Evolutionary conservation across 176 grass and related monocot genomes (phyloP).

Genomic region (Musa itinerans): DNA sequence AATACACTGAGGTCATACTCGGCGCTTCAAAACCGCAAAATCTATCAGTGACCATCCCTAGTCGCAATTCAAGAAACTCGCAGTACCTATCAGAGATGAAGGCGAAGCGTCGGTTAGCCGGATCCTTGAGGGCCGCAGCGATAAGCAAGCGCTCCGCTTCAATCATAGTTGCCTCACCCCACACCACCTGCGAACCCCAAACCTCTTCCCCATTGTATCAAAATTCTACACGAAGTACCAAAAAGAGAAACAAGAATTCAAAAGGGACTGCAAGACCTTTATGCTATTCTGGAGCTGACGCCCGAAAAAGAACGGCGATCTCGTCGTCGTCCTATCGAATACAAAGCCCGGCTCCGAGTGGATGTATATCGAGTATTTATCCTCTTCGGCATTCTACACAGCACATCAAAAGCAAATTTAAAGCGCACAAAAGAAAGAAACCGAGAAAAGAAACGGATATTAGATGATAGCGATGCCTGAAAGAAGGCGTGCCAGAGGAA

Average conservation of each 20-base stretch:
- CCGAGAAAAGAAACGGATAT: not conserved
- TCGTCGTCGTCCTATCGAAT: slow-evolving; percentile 65
- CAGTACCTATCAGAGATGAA: slow-evolving; percentile 80
- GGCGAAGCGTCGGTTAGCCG: slow-evolving; percentile 68
- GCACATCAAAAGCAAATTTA: not conserved
- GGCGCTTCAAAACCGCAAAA: not conserved
- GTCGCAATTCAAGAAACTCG: not conserved
- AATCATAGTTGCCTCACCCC: slow-evolving; percentile 88
- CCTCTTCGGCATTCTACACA: slow-evolving; percentile 64
- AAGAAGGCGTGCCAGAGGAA: slow-evolving; percentile 98
- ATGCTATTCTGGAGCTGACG: slow-evolving; percentile 58
- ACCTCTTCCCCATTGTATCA: slow-evolving; percentile 1
- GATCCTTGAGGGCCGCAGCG: slow-evolving; percentile 61
- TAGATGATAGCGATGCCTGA: slow-evolving; percentile 27
- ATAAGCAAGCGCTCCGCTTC: slow-evolving; percentile 76
- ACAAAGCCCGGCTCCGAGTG: slow-evolving; percentile 78
- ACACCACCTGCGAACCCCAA: slow-evolving; percentile 53
- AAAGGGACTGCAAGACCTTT: slow-evolving; percentile 38
- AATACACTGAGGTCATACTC: too few relatives aligned
- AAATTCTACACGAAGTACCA: not conserved
- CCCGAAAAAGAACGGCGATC: slow-evolving; percentile 63
- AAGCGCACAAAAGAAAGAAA: not conserved
- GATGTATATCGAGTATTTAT: slow-evolving; percentile 79
- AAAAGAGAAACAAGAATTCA: not conserved
- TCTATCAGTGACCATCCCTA: not conserved